These are phyloP conservation scores for Chrysopogon serrulatus DNA, from an alignment of 176 grass and related monocot species.

Conservation along the genomic window DNA sequence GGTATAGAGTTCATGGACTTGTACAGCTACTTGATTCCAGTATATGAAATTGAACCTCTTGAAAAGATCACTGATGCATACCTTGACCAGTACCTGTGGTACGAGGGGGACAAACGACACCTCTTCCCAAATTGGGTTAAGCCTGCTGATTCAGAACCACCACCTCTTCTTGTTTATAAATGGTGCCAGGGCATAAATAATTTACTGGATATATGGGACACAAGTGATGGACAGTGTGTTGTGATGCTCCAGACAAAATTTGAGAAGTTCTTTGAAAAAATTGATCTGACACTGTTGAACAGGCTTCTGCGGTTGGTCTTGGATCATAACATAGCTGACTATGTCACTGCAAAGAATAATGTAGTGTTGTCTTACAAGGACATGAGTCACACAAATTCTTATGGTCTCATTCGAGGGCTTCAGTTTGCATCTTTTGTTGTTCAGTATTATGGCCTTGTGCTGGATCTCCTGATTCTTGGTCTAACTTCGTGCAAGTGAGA, in stretches of 20 bases:
- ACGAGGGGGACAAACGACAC: slow-evolving; percentile 93
- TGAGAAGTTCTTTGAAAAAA: slow-evolving; percentile 98
- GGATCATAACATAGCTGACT: slow-evolving; percentile 98
- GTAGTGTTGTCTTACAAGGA: slow-evolving; percentile 99
- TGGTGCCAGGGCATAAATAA: slow-evolving; percentile 99
- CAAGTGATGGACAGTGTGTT: slow-evolving; percentile 94
- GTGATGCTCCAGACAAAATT: slow-evolving; percentile 98
- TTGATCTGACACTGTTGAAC: slow-evolving; percentile 95
- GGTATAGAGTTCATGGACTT: slow-evolving; percentile 98
- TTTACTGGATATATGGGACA: slow-evolving; percentile 91
- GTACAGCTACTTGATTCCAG: slow-evolving; percentile 97
- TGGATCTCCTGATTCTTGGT: slow-evolving; percentile 97
- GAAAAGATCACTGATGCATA: slow-evolving; percentile 99
- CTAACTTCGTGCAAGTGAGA: slow-evolving; percentile 90
- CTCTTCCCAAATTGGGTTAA: slow-evolving; percentile 99
- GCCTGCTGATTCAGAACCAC: slow-evolving; percentile 97
- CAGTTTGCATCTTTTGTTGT: slow-evolving; percentile 99
- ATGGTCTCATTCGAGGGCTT: slow-evolving; percentile 95
- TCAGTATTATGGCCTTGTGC: slow-evolving; percentile 89
- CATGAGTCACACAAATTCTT: slow-evolving; percentile 99
- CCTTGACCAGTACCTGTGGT: slow-evolving; percentile 99
- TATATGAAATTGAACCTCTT: slow-evolving; percentile 98
- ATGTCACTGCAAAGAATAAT: slow-evolving; percentile 99
- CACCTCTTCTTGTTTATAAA: slow-evolving; percentile 95
- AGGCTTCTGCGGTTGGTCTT: slow-evolving; percentile 92